Evolutionary conservation across 2,329 filamentous ascomycete species (phyloP).

Genomic region (Neurospora crassa): DNA sequence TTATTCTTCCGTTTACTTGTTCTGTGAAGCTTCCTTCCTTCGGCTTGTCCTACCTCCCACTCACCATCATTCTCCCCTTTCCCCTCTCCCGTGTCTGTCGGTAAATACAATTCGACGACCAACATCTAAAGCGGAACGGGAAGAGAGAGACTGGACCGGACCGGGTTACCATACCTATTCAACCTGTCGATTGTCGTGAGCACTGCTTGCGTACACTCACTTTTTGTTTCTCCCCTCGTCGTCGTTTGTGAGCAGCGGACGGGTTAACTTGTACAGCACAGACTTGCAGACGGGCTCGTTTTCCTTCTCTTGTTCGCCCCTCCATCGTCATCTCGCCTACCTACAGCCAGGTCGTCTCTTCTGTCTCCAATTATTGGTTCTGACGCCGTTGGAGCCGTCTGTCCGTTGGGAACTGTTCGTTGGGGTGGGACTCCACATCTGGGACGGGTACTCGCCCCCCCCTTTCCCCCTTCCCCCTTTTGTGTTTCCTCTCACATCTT

Average conservation of each 20-base stretch:
- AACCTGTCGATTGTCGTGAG: background rate
- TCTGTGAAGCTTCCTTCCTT: background rate
- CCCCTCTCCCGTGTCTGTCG: background rate
- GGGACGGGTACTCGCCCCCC: background rate
- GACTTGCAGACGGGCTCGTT: background rate
- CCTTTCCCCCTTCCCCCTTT: background rate
- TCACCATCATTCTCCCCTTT: background rate
- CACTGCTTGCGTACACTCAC: background rate
- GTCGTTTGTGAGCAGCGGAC: background rate
- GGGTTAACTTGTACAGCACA: background rate
- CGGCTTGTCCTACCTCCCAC: background rate
- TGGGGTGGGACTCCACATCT: background rate
- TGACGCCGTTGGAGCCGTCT: background rate
- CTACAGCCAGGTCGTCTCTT: background rate
- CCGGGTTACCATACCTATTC: background rate
- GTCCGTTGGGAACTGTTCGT: background rate
- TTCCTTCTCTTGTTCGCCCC: background rate
- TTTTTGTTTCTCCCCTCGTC: background rate
- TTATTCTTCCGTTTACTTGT: background rate
- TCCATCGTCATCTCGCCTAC: background rate
- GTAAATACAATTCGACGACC: background rate
- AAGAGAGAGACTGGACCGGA: background rate
- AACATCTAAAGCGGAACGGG: background rate
- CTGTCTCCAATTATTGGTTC: background rate
- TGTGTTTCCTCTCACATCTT: background rate